A percentile compares a stretch with the other conserved stretches of the same genome.
Evolutionary conservation across 768 basidiomycete species (phyloP).

Genomic region (Cyclocybe aegerita): DNA sequence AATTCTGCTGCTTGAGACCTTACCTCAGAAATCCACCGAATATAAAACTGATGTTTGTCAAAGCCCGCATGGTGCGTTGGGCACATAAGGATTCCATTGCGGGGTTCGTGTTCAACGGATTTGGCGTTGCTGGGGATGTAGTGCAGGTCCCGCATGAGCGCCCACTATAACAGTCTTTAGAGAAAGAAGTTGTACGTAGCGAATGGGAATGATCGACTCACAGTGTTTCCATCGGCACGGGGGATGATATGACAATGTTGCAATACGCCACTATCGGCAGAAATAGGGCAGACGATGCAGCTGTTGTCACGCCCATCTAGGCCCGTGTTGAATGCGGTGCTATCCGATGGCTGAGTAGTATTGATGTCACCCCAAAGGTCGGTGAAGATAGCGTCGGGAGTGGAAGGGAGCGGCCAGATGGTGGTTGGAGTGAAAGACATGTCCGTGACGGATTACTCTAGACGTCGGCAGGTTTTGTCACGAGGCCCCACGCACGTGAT

Average conservation of each 20-base stretch:
- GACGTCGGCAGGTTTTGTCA: too few relatives aligned
- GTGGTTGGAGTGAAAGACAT: neutral
- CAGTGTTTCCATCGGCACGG: neutral
- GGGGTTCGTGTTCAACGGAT: slow-evolving; percentile 1
- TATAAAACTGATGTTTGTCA: slow-evolving; percentile 1
- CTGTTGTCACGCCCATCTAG: slow-evolving; percentile 1
- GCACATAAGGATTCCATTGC: slow-evolving; percentile 3
- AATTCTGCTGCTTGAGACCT: neutral
- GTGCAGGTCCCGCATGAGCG: neutral
- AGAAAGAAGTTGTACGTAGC: neutral
- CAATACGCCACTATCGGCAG: neutral
- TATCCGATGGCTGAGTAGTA: neutral
- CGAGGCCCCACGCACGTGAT: too few relatives aligned
- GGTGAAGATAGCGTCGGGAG: neutral
- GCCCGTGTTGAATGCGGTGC: slow-evolving; percentile 2
- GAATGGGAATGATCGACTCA: slow-evolving; percentile 1
- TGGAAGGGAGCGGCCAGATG: neutral
- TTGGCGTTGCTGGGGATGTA: slow-evolving; percentile 2
- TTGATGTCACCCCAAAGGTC: neutral
- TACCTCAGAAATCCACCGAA: slow-evolving; percentile 4
- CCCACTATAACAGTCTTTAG: slow-evolving; percentile 4
- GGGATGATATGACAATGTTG: neutral
- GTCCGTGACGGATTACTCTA: neutral
- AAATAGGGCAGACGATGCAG: neutral
- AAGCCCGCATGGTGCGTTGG: neutral